These are phyloP conservation scores for Pythium oligandrum DNA, from an alignment of 352 stramenopile species.

Conservation along the genomic window DNA sequence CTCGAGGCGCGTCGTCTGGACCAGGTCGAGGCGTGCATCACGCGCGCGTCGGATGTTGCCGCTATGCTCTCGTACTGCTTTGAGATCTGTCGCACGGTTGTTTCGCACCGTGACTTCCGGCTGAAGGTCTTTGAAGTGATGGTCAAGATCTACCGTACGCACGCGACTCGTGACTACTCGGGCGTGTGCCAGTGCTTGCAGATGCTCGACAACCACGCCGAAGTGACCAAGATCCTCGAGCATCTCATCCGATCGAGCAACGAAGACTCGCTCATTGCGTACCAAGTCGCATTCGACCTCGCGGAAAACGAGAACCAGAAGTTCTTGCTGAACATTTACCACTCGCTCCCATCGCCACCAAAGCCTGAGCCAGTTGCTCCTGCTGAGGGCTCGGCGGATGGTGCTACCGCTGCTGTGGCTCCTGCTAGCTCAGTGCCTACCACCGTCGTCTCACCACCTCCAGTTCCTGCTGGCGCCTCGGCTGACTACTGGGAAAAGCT, in stretches of 20 bases:
- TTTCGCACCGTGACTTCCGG: conserved; percentile 92
- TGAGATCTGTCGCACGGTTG: conserved; percentile 89
- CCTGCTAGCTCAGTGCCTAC: conserved; percentile 11
- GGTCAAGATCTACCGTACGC: conserved; percentile 73
- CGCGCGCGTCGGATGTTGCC: conserved; percentile 64
- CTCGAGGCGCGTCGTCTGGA: conserved; percentile 93
- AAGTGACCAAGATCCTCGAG: conserved; percentile 87
- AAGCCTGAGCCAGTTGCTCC: conserved; percentile 20
- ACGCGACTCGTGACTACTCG: conserved; percentile 63
- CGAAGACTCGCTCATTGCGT: conserved; percentile 88
- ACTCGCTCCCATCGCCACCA: conserved; percentile 67
- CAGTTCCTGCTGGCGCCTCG: conserved; percentile 37
- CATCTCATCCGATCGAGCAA: conserved; percentile 73
- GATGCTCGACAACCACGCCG: conserved; percentile 76
- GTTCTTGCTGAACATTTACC: conserved; percentile 92
- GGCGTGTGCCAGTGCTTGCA: conserved; percentile 86
- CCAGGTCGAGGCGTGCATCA: conserved; percentile 91
- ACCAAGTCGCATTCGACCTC: conserved; percentile 98
- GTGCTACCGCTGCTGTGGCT: conserved; percentile 9
- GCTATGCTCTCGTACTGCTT: conserved; percentile 91
- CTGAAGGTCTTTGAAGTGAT: conserved; percentile 93
- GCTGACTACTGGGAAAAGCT: conserved; percentile 81
- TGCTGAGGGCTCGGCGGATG: conserved; percentile 30
- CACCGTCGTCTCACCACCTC: conserved; percentile 11
- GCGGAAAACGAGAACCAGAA: conserved; percentile 97